Evolutionary conservation across 495 filamentous ascomycete genomes (phyloP).

Genomic region (Aspergillus heteromorphus): DNA sequence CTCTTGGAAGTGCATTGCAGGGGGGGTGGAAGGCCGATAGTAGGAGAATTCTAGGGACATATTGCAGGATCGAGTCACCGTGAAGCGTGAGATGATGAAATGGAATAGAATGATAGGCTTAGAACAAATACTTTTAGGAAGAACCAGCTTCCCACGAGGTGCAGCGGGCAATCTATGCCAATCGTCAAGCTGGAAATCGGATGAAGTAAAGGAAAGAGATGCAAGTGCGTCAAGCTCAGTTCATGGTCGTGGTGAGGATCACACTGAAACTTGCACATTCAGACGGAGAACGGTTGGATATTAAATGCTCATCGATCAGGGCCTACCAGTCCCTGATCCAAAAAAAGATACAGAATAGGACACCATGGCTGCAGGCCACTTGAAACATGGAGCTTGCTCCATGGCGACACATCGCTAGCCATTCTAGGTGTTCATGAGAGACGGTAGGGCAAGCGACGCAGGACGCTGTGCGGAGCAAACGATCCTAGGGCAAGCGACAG

Average conservation of each 20-base stretch:
- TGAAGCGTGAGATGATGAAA: not conserved
- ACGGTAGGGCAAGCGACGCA: conserved; percentile 1
- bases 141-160: conserved; percentile 20
- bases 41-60: conserved; percentile 45
- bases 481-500: conserved; percentile 27
- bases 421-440: conserved; percentile 4
- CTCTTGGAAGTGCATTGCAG: conserved; percentile 29
- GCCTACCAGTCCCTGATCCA: conserved; percentile 19
- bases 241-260: conserved; percentile 9
- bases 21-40: conserved; percentile 46
- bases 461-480: conserved; percentile 33
- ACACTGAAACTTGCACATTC: conserved; percentile 11
- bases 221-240: conserved; percentile 14
- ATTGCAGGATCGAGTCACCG: conserved; percentile 12
- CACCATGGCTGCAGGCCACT: conserved; percentile 25
- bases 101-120: not conserved
- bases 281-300: conserved; percentile 32
- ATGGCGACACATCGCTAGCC: conserved; percentile 24
- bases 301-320: conserved; percentile 34
- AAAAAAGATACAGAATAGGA: conserved; percentile 24
- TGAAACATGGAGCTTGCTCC: conserved; percentile 44
- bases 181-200: not conserved
- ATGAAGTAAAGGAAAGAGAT: conserved; percentile 3
- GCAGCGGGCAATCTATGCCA: conserved; percentile 4
- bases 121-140: conserved; percentile 6